These are phyloP conservation scores for Sporothrix euskadiensis DNA, from an alignment of 2,329 filamentous ascomycete species.

Conservation along the genomic window DNA sequence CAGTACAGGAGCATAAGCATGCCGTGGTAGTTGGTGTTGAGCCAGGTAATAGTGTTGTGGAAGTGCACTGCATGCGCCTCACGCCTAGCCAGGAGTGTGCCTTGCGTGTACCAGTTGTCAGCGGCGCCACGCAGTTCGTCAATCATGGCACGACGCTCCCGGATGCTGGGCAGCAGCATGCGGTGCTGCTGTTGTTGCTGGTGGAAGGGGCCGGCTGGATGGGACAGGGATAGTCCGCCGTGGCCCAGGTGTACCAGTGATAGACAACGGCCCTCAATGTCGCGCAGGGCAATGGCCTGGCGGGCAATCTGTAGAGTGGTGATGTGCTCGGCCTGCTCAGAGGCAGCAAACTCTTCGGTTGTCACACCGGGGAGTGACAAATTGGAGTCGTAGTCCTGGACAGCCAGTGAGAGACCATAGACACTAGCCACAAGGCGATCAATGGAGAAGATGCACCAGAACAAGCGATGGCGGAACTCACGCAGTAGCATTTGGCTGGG, in stretches of 20 bases:
- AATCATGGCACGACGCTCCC: conserved; percentile 40
- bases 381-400: conserved; percentile 44
- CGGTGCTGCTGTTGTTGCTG: conserved; percentile 15
- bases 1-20: conserved; percentile 49
- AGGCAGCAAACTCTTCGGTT: conserved; percentile 46
- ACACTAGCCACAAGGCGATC: conserved; percentile 50
- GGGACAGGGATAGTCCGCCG: neutral
- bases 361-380: conserved; percentile 48
- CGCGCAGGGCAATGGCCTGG: conserved; percentile 48
- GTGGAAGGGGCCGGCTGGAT: conserved; percentile 13
- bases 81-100: conserved; percentile 46
- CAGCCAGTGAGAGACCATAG: conserved; percentile 43
- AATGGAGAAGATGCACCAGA: conserved; percentile 49
- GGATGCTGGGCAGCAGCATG: conserved; percentile 31
- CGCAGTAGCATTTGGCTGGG: conserved; percentile 34
- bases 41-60: conserved; percentile 49
- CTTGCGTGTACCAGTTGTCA: conserved; percentile 50
- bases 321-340: conserved; percentile 44
- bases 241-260: conserved; percentile 38
- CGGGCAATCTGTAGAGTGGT: conserved; percentile 47
- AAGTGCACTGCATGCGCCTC: conserved; percentile 48
- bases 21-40: conserved; percentile 48
- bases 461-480: conserved; percentile 43
- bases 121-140: conserved; percentile 44
- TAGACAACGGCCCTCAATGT: conserved; percentile 46